These are phyloP conservation scores for Brassica balearica DNA, from an alignment of 441 rosid species.

Conservation along the genomic window DNA sequence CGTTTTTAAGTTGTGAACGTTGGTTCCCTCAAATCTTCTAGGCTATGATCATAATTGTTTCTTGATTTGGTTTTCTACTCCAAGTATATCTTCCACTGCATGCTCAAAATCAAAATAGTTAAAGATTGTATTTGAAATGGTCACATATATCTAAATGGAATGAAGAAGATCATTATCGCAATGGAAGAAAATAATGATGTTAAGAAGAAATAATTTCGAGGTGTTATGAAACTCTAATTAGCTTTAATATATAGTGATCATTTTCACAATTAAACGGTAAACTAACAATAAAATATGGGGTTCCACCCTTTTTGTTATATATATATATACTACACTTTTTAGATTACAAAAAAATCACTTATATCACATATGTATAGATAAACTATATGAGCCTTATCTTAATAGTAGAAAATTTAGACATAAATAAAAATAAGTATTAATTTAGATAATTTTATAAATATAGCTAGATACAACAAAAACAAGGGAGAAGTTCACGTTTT, in stretches of 20 bases:
- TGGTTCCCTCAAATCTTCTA: slow-evolving; percentile 37
- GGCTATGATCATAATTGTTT: slow-evolving; percentile 24
- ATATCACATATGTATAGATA: neutral
- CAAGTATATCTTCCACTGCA: slow-evolving; percentile 36
- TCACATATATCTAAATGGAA: slow-evolving; percentile 3
- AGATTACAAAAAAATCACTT: neutral
- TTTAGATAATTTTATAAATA: neutral
- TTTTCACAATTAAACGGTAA: neutral
- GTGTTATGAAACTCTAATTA: slow-evolving; percentile 9
- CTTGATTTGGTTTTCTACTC: slow-evolving; percentile 29
- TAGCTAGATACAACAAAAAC: neutral
- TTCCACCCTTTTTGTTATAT: neutral
- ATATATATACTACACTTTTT: neutral
- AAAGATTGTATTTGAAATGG: slow-evolving; percentile 14
- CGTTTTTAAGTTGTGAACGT: slow-evolving; percentile 13
- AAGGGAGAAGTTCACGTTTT: neutral
- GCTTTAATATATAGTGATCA: neutral
- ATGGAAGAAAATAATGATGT: slow-evolving; percentile 31
- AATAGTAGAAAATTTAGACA: neutral
- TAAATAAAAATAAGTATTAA: neutral
- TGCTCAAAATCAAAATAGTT: slow-evolving; percentile 33
- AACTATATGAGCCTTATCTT: neutral
- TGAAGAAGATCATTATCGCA: slow-evolving; percentile 32
- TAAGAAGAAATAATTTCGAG: slow-evolving; percentile 17
- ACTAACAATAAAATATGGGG: neutral